These are phyloP conservation scores for Syzygium jambos DNA, from an alignment of 345 rosid species.

Conservation along the genomic window DNA sequence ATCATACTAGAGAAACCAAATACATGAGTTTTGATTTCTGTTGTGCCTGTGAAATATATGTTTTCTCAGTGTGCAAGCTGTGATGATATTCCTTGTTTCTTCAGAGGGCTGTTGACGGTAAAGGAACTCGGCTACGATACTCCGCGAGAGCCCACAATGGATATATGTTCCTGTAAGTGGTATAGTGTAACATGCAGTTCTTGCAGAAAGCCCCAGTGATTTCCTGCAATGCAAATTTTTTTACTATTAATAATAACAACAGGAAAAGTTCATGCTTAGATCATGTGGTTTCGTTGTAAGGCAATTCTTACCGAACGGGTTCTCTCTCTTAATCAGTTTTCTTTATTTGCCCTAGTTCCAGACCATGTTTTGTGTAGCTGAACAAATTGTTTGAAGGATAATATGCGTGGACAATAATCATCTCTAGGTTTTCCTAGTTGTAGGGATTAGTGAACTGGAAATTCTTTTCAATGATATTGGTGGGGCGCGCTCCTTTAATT, in stretches of 20 bases:
- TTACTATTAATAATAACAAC: no score
- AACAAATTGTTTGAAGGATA: neutral
- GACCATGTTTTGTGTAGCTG: neutral
- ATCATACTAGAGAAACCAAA: neutral
- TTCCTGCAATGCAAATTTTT: neutral
- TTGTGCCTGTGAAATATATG: neutral
- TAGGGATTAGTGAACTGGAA: neutral
- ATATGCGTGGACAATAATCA: neutral
- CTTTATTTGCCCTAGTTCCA: neutral
- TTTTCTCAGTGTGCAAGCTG: neutral
- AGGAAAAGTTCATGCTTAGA: neutral
- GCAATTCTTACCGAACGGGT: neutral
- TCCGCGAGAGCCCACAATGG: neutral
- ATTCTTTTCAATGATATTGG: neutral
- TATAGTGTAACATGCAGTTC: slow-evolving; percentile 33
- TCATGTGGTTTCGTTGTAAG: neutral
- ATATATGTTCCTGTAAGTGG: slow-evolving; percentile 7
- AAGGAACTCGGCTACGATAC: neutral
- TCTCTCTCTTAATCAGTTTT: neutral
- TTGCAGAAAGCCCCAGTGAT: slow-evolving; percentile 2
- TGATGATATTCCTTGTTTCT: neutral
- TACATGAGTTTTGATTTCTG: neutral
- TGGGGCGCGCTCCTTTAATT: neutral
- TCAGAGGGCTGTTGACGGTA: neutral
- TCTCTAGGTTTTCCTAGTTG: neutral